Evolutionary conservation across 148 eudicot species (phyloP).

Genomic region (Pharnaceum exiguum): DNA sequence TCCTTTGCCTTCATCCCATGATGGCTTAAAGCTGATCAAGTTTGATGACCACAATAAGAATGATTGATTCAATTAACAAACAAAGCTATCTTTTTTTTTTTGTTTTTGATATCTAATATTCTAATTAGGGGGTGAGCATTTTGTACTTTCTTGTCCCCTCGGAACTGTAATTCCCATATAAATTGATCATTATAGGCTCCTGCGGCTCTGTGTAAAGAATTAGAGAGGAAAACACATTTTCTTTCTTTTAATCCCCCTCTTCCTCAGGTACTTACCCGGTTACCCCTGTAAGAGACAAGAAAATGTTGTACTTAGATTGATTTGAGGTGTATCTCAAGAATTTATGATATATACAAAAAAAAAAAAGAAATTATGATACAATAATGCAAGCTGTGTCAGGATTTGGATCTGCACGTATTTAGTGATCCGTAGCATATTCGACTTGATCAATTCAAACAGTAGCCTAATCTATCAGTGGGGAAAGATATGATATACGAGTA

Average conservation of each 20-base stretch:
- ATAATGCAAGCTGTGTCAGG: too few relatives aligned
- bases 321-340: too few relatives aligned
- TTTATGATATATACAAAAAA: too few relatives aligned
- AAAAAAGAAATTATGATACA: too few relatives aligned
- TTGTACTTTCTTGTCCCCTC: neutral
- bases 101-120: neutral
- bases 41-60: constrained; percentile 7
- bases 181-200: neutral
- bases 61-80: constrained; percentile 4
- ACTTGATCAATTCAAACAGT: too few relatives aligned
- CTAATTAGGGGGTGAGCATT: constrained; percentile 5
- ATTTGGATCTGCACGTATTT: too few relatives aligned
- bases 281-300: too few relatives aligned
- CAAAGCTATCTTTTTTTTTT: neutral
- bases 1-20: constrained; percentile 8
- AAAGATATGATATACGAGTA: too few relatives aligned
- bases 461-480: too few relatives aligned
- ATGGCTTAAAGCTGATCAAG: constrained; percentile 18
- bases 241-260: neutral
- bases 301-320: too few relatives aligned
- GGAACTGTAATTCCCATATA: neutral
- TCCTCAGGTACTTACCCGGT: neutral
- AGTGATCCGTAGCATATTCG: too few relatives aligned
- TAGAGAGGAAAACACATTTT: constrained; percentile 1
- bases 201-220: constrained; percentile 12